These are phyloP conservation scores for Entomortierella lignicola DNA, from an alignment of 192 early-diverging fungal species.

Conservation along the genomic window DNA sequence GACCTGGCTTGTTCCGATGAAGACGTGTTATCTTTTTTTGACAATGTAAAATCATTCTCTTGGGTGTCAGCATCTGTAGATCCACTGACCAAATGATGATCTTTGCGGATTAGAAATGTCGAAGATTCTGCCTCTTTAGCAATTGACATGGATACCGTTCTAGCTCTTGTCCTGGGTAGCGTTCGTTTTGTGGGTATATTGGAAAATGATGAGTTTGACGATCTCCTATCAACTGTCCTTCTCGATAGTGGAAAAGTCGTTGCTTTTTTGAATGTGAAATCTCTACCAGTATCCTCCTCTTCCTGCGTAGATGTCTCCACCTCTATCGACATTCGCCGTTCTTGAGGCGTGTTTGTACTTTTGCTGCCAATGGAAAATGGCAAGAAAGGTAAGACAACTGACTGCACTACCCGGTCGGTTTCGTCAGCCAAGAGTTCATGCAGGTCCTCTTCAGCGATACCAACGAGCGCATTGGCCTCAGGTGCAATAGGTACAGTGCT, in stretches of 20 bases:
- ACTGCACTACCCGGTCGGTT: slow-evolving; percentile 36
- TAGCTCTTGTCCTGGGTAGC: slow-evolving; percentile 20
- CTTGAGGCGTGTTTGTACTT: background rate
- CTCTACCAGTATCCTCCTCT: background rate
- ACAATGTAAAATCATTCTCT: background rate
- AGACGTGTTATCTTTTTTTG: background rate
- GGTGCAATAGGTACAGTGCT: background rate
- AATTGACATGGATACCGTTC: slow-evolving; percentile 35
- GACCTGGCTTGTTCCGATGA: background rate
- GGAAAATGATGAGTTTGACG: slow-evolving; percentile 12
- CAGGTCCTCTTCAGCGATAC: slow-evolving; percentile 30
- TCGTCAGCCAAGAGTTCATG: slow-evolving; percentile 30
- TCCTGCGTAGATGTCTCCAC: background rate
- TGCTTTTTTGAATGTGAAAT: background rate
- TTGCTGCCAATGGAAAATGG: slow-evolving; percentile 19
- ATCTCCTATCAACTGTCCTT: slow-evolving; percentile 3
- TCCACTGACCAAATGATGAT: background rate
- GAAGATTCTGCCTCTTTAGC: background rate
- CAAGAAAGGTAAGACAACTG: slow-evolving; percentile 40
- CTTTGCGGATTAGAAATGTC: slow-evolving; percentile 27
- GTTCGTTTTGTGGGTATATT: slow-evolving; percentile 14
- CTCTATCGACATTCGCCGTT: background rate
- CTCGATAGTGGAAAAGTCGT: background rate
- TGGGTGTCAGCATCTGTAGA: too few relatives aligned
- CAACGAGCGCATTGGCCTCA: background rate